phyloP scores from a whole-genome alignment of 495 filamentous ascomycete genomes.

The Jackrogersella multiformis region DNA sequence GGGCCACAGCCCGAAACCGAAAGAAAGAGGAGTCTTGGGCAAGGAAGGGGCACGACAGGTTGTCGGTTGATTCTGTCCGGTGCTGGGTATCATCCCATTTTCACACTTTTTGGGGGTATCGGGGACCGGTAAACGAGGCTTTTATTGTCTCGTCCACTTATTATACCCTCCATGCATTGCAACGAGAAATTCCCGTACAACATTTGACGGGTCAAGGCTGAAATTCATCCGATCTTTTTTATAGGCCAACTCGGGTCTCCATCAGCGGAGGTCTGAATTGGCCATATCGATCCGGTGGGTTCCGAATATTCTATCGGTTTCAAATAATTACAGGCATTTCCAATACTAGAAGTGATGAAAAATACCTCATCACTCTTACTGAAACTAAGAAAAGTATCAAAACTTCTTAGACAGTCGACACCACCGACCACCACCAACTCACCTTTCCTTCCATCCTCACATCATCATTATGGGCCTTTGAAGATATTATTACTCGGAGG shows the following conservation, averaged over 20 bases:
- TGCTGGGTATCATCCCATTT: conserved; percentile 14
- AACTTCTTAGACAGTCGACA: conserved; percentile 3
- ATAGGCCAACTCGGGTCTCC: background rate
- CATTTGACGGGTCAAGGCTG: background rate
- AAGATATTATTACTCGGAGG: background rate
- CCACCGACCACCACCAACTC: background rate
- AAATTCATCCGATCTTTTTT: background rate
- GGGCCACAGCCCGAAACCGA: conserved; percentile 91
- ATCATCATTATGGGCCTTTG: background rate
- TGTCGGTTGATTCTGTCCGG: conserved; percentile 54
- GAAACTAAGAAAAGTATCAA: background rate
- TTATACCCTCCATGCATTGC: conserved; percentile 20
- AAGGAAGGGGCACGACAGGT: conserved; percentile 92
- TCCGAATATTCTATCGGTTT: conserved; percentile 8
- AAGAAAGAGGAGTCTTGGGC: conserved; percentile 90
- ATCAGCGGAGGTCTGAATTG: conserved; percentile 5
- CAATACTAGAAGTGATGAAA: background rate
- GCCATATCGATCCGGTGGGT: conserved; percentile 19
- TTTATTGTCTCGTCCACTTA: background rate
- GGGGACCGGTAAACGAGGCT: background rate
- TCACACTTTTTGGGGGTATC: conserved; percentile 15
- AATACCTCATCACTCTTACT: background rate
- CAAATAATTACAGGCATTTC: background rate
- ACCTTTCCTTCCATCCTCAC: background rate
- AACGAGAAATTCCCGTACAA: conserved; percentile 12